Evolutionary conservation across 441 rosid genomes (phyloP), one percentile per base, ranked within the genome.

Genomic region (Bruguiera hainesii): DNA sequence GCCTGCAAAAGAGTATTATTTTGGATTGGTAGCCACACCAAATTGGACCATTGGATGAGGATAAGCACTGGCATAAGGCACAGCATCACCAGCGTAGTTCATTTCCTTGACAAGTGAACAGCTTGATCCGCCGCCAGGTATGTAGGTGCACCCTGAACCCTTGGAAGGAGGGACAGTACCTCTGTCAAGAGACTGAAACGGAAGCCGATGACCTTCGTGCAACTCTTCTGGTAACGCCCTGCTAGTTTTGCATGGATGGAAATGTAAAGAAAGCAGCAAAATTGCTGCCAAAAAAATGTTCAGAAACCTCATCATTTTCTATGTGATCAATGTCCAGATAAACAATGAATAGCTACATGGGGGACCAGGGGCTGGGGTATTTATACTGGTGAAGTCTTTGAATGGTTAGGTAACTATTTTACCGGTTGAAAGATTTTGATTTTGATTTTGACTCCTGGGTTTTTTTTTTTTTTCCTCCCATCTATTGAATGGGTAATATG

Each of bases 21-120:
- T 79, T 51, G 66, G 66, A 64, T 60, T 26, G 28, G 60, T 35
- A 35, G 79, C 84, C 19, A 73, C 75, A 4, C 79, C 77, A 33
- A 76, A 66, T 15, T 63, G 73, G 56, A 72, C 65, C 69, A 21
- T 11, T 1, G 50, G 72, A 61, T 29, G 64, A 16, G 74, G 83
- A 65, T 71, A 76, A 66, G 75, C 78, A 4, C 58, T 18, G 6
- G 72, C 31, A 48, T 29, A 73, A 53, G 73, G 66, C 20, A 71
- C 26, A 63, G 51, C 60, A 39, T 18, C 2, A 28, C 83, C 81
- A 13, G 18, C 48, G 48, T 42, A 42, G 48, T 42, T 42, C 48
- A 42, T 42, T 13, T 42, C 48, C 16, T 42, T 42, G 4, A 42
- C 18, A 42, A 42, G 48, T 42, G 48, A 13, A 42, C 48, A 42